These are phyloP conservation scores for Sphaceloma murrayae DNA, from an alignment of 2,329 filamentous ascomycete species.

Conservation along the genomic window DNA sequence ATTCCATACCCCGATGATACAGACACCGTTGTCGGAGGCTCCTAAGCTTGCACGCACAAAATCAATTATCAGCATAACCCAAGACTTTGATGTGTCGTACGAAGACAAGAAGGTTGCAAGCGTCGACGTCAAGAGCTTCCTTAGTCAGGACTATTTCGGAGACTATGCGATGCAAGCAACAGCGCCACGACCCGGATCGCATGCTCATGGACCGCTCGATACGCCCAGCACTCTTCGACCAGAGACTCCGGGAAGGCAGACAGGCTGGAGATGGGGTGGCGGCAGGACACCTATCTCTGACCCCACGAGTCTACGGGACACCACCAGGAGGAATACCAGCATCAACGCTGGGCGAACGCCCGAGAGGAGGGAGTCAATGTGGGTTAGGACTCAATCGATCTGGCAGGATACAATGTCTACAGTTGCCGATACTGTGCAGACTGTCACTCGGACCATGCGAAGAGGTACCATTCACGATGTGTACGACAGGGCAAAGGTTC, in stretches of 20 bases:
- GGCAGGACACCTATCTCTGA: background rate
- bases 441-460: background rate
- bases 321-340: slow-evolving; percentile 4
- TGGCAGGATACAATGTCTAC: slow-evolving; percentile 9
- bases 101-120: background rate
- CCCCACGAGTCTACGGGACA: background rate
- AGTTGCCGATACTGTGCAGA: slow-evolving; percentile 8
- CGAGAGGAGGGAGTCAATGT: background rate
- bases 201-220: slow-evolving; percentile 4
- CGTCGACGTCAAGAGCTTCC: slow-evolving; percentile 6
- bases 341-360: slow-evolving; percentile 4
- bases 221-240: slow-evolving; percentile 3
- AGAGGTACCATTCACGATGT: slow-evolving; percentile 20
- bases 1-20: slow-evolving; percentile 4
- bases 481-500: slow-evolving; percentile 22
- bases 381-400: slow-evolving; percentile 1
- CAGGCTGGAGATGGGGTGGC: slow-evolving; percentile 10
- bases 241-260: slow-evolving; percentile 10
- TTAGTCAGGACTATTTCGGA: slow-evolving; percentile 6
- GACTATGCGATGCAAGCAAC: slow-evolving; percentile 3
- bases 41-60: slow-evolving; percentile 5
- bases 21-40: slow-evolving; percentile 2
- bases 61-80: slow-evolving; percentile 7
- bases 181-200: background rate
- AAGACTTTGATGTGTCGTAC: slow-evolving; percentile 11